A percentile compares a stretch with the other conserved stretches of the same genome.
Evolutionary conservation across 257 asterid species (phyloP).

Genomic region (Capsicum rhomboideum): DNA sequence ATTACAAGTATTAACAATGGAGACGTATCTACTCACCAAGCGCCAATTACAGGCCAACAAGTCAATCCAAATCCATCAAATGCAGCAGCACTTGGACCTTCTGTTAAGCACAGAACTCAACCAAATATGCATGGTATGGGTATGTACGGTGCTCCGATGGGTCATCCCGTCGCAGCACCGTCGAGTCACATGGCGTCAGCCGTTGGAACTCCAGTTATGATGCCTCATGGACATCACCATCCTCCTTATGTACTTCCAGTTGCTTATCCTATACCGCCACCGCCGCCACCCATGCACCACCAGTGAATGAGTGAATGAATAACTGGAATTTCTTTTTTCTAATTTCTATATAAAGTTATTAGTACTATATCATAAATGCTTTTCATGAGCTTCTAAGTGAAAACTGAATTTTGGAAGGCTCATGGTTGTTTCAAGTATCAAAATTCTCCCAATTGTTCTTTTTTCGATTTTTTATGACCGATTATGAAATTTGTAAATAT

Average conservation of each 20-base stretch:
- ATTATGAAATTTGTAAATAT: neutral
- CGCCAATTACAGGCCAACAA: conserved; percentile 73
- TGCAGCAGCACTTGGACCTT: conserved; percentile 20
- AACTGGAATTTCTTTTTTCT: neutral
- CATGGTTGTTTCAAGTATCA: neutral
- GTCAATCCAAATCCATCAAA: conserved; percentile 27
- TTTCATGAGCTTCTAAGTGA: neutral
- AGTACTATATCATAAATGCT: neutral
- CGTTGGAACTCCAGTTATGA: conserved; percentile 81
- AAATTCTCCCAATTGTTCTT: neutral
- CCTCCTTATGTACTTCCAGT: conserved; percentile 58
- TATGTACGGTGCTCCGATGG: conserved; percentile 69
- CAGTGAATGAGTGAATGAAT: conserved; percentile 14
- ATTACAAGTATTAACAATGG: conserved; percentile 66
- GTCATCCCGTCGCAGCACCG: conserved; percentile 63
- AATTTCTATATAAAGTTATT: neutral
- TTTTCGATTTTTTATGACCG: neutral
- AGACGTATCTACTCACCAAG: conserved; percentile 42
- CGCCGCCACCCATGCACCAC: conserved; percentile 41
- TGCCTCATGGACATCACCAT: conserved; percentile 53
- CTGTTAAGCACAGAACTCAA: conserved; percentile 46
- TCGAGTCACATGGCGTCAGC: conserved; percentile 74
- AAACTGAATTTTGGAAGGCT: conserved; percentile 1
- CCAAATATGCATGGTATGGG: conserved; percentile 52
- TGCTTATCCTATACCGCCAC: conserved; percentile 63